These are phyloP conservation scores for Aspergillus cristatus DNA, from an alignment of 495 filamentous ascomycete genomes.

Conservation along the genomic window DNA sequence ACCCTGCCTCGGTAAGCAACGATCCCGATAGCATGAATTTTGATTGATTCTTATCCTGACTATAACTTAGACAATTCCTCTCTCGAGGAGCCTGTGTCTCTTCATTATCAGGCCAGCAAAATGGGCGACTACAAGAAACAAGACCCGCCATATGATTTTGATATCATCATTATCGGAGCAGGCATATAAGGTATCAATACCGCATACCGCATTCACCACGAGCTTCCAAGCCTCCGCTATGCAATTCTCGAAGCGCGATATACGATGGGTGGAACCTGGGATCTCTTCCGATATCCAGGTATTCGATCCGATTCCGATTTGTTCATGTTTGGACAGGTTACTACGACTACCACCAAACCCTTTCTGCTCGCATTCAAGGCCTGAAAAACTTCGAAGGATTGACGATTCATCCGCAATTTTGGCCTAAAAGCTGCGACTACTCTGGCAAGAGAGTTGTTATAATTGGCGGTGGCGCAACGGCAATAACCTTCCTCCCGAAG, in stretches of 20 bases:
- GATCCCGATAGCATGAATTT: too few species aligned
- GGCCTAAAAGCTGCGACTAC: constrained; percentile 33
- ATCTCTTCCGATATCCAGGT: constrained; percentile 53
- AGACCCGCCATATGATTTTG: too few species aligned
- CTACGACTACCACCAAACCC: constrained; percentile 40
- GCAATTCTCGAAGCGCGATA: constrained; percentile 48
- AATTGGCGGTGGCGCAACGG: constrained; percentile 43
- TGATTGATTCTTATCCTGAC: too few species aligned
- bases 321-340: constrained; percentile 40
- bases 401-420: constrained; percentile 35
- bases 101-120: too few species aligned
- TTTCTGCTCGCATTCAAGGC: constrained; percentile 30
- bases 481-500: constrained; percentile 30
- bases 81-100: too few species aligned
- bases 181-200: constrained; percentile 60
- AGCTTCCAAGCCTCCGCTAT: constrained; percentile 39
- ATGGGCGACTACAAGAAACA: too few species aligned
- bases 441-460: constrained; percentile 36
- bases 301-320: constrained; percentile 50
- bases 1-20: too few species aligned
- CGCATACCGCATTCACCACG: constrained; percentile 49
- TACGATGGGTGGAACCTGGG: constrained; percentile 53
- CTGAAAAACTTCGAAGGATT: constrained; percentile 20
- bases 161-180: constrained; percentile 54
- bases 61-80: too few species aligned